These are phyloP conservation scores for Fusarium ambrosium DNA, from an alignment of 2,329 filamentous ascomycete species.

Conservation along the genomic window DNA sequence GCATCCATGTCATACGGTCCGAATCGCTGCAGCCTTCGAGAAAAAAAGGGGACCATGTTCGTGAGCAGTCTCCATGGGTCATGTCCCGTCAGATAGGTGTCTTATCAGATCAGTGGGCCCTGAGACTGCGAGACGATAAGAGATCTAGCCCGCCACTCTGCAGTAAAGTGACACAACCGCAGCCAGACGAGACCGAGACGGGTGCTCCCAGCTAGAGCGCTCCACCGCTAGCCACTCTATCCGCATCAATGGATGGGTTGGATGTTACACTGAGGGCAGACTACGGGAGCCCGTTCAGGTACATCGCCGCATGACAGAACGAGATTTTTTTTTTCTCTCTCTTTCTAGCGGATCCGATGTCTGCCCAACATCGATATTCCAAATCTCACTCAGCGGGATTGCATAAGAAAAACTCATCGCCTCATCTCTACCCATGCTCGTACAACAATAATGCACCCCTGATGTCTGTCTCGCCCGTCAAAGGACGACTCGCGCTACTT, in stretches of 20 bases:
- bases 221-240: slow-evolving; percentile 8
- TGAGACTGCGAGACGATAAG: slow-evolving; percentile 34
- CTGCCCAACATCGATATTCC: slow-evolving; percentile 4
- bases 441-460: slow-evolving; percentile 29
- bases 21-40: slow-evolving; percentile 31
- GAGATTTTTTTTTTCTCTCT: slow-evolving; percentile 1
- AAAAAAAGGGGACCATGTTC: slow-evolving; percentile 23
- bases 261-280: background rate
- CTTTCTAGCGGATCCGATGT: slow-evolving; percentile 7
- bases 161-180: slow-evolving; percentile 37
- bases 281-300: background rate
- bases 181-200: slow-evolving; percentile 1
- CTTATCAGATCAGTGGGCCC: slow-evolving; percentile 35
- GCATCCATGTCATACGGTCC: slow-evolving; percentile 33
- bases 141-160: slow-evolving; percentile 27
- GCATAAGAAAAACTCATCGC: slow-evolving; percentile 14
- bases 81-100: slow-evolving; percentile 2
- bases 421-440: slow-evolving; percentile 9
- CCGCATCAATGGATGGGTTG: slow-evolving; percentile 12
- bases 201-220: background rate
- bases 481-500: slow-evolving; percentile 33
- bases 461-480: slow-evolving; percentile 25
- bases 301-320: slow-evolving; percentile 1
- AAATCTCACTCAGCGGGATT: slow-evolving; percentile 30
- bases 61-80: slow-evolving; percentile 8